Conservation (phyloP, 176 grass and related monocot genomes). For the Phyllostachys edulis region DNA sequence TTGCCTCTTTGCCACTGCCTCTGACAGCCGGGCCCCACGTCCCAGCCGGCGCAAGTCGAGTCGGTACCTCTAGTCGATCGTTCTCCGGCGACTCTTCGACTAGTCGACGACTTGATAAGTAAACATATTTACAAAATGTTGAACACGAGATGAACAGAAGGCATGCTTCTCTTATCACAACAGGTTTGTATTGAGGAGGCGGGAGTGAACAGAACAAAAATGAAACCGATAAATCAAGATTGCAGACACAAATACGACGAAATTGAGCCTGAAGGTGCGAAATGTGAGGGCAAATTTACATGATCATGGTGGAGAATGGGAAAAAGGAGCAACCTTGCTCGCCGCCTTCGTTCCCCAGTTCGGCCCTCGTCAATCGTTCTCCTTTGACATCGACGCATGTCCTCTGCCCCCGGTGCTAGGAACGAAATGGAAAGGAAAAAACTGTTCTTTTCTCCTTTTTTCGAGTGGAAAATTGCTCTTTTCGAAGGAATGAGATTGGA, state of each 20-base stretch:
- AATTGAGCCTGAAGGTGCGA: background rate
- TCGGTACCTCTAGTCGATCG: no score
- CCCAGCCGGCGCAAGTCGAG: no score
- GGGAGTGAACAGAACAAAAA: background rate
- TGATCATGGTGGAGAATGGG: background rate
- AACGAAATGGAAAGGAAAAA: background rate
- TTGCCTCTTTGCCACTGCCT: no score
- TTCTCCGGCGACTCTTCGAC: no score
- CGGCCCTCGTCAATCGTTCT: background rate
- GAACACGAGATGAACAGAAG: background rate
- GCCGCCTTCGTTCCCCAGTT: background rate
- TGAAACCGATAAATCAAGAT: background rate
- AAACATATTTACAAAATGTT: background rate
- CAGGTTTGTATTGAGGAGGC: background rate
- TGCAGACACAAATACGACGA: background rate
- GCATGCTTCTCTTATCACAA: background rate
- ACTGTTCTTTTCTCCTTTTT: background rate
- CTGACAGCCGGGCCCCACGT: no score
- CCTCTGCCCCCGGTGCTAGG: background rate
- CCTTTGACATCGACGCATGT: background rate
- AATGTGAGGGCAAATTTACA: background rate
- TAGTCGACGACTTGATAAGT: no score
- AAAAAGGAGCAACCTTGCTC: background rate
- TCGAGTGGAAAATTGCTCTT: background rate
- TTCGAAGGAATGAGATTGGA: background rate